phyloP scores from a whole-genome alignment of 257 asterid species.

The Ligustrum vulgare region DNA sequence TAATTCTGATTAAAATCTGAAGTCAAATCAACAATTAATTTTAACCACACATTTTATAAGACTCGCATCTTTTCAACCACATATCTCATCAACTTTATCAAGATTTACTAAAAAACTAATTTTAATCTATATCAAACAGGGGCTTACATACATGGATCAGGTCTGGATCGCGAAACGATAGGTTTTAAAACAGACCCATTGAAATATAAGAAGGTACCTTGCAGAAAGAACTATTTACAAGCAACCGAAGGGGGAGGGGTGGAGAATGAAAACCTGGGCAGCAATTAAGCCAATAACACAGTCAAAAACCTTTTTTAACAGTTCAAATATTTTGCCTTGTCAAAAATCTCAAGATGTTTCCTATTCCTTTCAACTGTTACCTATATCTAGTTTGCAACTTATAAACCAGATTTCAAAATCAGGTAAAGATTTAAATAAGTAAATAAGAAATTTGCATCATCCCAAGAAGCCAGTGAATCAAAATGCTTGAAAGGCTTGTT shows the following conservation, averaged over 20 bases:
- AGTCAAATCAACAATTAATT: no score
- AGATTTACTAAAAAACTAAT: no score
- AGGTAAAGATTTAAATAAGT: not conserved
- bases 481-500: slow-evolving; percentile 25
- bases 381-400: not conserved
- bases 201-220: not conserved
- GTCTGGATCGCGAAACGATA: not conserved
- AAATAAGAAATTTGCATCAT: slow-evolving; percentile 24
- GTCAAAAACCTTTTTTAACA: not conserved
- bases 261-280: not conserved
- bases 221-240: slow-evolving; percentile 6
- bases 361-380: not conserved
- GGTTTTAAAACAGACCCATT: not conserved
- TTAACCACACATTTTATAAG: no score
- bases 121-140: no score
- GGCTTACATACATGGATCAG: no score
- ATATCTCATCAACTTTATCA: no score
- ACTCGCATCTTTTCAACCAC: no score
- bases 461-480: slow-evolving; percentile 24
- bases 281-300: not conserved
- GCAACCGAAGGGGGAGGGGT: not conserved
- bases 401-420: not conserved
- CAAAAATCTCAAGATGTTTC: not conserved
- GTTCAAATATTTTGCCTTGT: not conserved
- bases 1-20: no score